These are phyloP conservation scores for Chrysoporthe deuterocubensis DNA, from an alignment of 2,329 filamentous ascomycete species.

Conservation along the genomic window DNA sequence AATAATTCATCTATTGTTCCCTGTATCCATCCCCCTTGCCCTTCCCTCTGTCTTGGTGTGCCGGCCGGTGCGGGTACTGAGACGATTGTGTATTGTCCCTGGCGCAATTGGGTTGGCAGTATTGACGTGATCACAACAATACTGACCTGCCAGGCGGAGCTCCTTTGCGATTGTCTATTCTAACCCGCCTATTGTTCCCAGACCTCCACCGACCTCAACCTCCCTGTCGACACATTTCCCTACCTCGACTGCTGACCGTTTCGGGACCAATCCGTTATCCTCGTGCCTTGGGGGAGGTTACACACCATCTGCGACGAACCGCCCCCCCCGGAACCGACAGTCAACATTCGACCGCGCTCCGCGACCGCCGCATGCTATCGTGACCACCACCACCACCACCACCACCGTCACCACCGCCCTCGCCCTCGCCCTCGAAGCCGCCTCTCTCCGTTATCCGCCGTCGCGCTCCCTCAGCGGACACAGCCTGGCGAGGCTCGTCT, in stretches of 20 bases:
- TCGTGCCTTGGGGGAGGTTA: neutral
- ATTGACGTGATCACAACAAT: constrained; percentile 27
- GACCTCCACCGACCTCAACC: neutral
- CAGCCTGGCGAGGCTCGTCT: constrained; percentile 19
- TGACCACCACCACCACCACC: neutral
- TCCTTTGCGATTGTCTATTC: constrained; percentile 9
- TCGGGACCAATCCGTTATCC: neutral
- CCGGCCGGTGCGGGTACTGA: constrained; percentile 1
- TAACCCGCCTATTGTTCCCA: neutral
- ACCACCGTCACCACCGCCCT: neutral
- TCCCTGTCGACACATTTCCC: too few relatives aligned
- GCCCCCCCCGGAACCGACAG: constrained; percentile 1
- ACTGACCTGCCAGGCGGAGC: constrained; percentile 1
- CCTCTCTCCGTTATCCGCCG: neutral
- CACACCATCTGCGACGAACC: constrained; percentile 9
- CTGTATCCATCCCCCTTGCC: neutral
- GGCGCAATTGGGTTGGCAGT: constrained; percentile 18
- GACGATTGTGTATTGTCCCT: constrained; percentile 1
- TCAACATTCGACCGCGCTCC: constrained; percentile 20
- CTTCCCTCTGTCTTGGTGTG: neutral
- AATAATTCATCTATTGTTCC: constrained; percentile 3
- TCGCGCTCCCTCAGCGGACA: constrained; percentile 1
- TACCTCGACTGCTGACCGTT: neutral
- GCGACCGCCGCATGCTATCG: constrained; percentile 15
- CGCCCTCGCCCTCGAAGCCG: neutral